These are phyloP conservation scores for Thinopyrum elongatum DNA, from an alignment of 176 grass and related monocot genomes.

Conservation along the genomic window DNA sequence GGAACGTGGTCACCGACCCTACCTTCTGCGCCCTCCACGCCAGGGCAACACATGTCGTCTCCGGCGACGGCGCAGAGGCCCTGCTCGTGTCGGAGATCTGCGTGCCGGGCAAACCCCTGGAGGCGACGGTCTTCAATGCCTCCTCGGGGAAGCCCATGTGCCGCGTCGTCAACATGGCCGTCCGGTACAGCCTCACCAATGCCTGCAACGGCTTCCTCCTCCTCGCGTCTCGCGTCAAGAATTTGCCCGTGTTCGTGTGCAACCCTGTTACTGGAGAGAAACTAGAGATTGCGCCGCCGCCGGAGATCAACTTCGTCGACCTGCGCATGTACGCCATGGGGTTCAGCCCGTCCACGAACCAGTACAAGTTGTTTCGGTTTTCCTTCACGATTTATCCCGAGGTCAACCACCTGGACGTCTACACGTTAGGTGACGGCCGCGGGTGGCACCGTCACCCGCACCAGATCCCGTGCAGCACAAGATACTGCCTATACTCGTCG, in stretches of 20 bases:
- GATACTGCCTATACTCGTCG: neutral
- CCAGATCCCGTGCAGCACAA: neutral
- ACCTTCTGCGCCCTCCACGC: too few species aligned
- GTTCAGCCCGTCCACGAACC: neutral
- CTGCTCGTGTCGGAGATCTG: too few species aligned
- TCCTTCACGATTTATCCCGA: neutral
- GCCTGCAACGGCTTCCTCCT: neutral
- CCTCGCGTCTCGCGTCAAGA: neutral
- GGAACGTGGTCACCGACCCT: too few species aligned
- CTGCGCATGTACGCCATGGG: neutral
- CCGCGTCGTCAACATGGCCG: too few species aligned
- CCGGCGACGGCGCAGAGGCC: too few species aligned
- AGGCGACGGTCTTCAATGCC: too few species aligned
- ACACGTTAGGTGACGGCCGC: neutral
- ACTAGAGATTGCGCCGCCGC: neutral
- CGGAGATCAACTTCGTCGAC: too few species aligned
- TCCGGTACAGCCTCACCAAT: neutral
- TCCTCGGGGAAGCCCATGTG: too few species aligned
- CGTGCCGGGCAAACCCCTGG: too few species aligned
- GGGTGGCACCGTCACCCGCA: neutral
- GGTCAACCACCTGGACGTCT: neutral
- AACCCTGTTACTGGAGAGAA: neutral
- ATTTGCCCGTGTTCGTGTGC: neutral
- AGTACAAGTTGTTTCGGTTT: neutral
- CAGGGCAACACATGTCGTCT: too few species aligned